Conservation (phyloP, 768 basidiomycete genomes). For the Hydnum rufescens region DNA sequence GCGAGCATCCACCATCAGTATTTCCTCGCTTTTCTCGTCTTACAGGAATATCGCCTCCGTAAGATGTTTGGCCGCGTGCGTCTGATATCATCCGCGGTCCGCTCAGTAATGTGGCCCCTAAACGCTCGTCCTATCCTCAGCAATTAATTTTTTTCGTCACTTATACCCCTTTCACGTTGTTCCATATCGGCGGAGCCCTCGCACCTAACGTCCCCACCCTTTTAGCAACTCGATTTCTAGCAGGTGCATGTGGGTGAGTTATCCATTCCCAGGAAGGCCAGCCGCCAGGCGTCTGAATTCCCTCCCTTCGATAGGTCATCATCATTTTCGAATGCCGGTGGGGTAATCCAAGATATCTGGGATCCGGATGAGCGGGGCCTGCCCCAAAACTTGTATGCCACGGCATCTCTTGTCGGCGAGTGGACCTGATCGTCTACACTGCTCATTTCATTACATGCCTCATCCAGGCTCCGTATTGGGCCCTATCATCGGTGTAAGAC, state of each 20-base stretch:
- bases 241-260: slow-evolving; percentile 38
- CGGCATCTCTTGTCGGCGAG: slow-evolving; percentile 36
- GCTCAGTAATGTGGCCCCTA: no score
- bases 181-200: slow-evolving; percentile 10
- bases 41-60: no score
- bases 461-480: slow-evolving; percentile 31
- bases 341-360: slow-evolving; percentile 39
- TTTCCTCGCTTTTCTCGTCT: no score
- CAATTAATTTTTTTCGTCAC: neutral
- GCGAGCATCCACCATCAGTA: no score
- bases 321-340: slow-evolving; percentile 41
- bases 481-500: slow-evolving; percentile 45
- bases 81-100: no score
- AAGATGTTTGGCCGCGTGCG: no score
- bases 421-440: no score
- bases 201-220: slow-evolving; percentile 11
- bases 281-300: neutral
- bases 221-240: slow-evolving; percentile 24
- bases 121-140: no score
- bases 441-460: no score
- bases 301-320: neutral
- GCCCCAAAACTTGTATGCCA: slow-evolving; percentile 38
- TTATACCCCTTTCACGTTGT: neutral
- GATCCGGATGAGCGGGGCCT: slow-evolving; percentile 37
- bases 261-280: slow-evolving; percentile 20